These are phyloP conservation scores for Emmonsiellopsis sp. DNA, from an alignment of 2,329 filamentous ascomycete genomes.

Conservation along the genomic window DNA sequence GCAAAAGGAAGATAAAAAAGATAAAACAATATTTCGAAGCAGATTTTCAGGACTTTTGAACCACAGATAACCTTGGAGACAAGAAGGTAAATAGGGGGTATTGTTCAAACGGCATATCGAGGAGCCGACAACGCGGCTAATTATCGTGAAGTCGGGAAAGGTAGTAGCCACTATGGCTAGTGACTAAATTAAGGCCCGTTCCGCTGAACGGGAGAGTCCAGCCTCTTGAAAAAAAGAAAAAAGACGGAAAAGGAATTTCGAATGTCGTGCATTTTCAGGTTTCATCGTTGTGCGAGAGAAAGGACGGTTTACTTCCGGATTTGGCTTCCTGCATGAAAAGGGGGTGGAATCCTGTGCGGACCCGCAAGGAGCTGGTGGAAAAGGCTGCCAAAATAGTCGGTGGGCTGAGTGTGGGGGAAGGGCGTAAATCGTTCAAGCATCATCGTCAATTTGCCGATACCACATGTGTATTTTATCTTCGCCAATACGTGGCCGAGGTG, in stretches of 20 bases:
- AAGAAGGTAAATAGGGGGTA: too few species aligned
- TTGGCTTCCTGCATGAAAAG: neutral
- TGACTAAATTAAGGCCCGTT: neutral
- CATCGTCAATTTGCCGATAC: neutral
- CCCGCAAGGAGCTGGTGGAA: neutral
- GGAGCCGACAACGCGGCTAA: too few species aligned
- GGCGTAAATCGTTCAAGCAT: neutral
- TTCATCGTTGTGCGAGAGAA: neutral
- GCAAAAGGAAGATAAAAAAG: too few species aligned
- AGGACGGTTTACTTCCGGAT: constrained; percentile 1
- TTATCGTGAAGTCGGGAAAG: too few species aligned
- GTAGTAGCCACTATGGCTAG: too few species aligned
- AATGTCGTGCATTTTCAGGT: constrained; percentile 3
- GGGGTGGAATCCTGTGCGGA: neutral
- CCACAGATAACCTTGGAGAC: too few species aligned
- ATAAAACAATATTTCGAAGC: too few species aligned
- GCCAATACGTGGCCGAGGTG: neutral
- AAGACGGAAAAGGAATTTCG: neutral
- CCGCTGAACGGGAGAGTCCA: neutral
- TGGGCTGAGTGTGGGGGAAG: neutral
- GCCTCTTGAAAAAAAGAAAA: neutral
- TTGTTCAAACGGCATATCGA: too few species aligned
- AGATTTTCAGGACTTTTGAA: too few species aligned
- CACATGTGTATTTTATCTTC: neutral
- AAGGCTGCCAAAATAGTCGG: neutral